These are phyloP conservation scores for Thelonectria discophora DNA, from an alignment of 2,329 filamentous ascomycete genomes.

Conservation along the genomic window DNA sequence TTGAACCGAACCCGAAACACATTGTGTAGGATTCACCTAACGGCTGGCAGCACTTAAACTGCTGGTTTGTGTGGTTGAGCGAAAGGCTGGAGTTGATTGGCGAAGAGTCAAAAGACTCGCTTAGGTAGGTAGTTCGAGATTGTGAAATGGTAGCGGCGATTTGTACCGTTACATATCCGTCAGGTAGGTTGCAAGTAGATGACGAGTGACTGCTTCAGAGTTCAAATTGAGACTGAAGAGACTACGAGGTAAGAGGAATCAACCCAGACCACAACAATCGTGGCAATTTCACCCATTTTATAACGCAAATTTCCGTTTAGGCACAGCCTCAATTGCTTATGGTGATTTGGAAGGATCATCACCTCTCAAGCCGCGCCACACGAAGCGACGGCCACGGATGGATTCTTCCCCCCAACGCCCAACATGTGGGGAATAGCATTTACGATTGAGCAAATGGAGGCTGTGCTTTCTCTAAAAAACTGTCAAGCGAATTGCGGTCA, in stretches of 20 bases:
- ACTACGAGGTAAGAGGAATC: too few relatives aligned
- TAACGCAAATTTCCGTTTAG: not conserved
- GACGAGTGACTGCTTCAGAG: too few relatives aligned
- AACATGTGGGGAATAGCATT: not conserved
- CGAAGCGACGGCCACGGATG: not conserved
- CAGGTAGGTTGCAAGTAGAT: too few relatives aligned
- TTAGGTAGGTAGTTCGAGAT: too few relatives aligned
- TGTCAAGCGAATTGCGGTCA: not conserved
- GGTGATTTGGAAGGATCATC: not conserved
- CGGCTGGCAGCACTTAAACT: not conserved
- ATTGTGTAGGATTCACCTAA: not conserved
- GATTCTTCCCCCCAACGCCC: not conserved
- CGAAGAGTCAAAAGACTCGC: not conserved
- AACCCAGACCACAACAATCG: not conserved
- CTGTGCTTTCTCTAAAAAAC: not conserved
- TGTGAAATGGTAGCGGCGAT: too few relatives aligned
- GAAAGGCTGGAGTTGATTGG: not conserved
- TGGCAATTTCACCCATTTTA: not conserved
- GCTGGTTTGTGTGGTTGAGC: not conserved
- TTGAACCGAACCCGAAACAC: not conserved
- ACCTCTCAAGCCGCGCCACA: not conserved
- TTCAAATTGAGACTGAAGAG: too few relatives aligned
- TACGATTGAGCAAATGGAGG: not conserved
- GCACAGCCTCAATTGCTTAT: not conserved
- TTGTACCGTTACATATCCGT: too few relatives aligned